Conservation (phyloP, 1,139 yeast species). For the Pneumocystis murina region DNA sequence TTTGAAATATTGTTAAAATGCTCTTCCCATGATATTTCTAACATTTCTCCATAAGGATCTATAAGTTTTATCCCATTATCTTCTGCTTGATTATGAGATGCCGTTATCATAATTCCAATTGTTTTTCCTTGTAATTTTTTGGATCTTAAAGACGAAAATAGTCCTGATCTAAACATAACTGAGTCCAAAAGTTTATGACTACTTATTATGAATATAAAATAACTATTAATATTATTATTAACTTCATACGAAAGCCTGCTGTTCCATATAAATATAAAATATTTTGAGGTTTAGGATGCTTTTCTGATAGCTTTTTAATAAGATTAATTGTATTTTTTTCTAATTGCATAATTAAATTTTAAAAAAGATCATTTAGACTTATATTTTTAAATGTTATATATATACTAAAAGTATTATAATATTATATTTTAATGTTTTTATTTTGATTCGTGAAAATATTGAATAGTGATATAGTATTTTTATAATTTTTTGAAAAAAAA, state of each 20-base stretch:
- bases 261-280: constrained; percentile 64
- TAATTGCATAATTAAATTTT: background rate
- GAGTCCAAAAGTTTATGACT: constrained; percentile 54
- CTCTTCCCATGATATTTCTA: constrained; percentile 49
- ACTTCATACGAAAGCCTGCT: constrained; percentile 79
- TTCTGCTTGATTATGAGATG: constrained; percentile 87
- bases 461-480: background rate
- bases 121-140: constrained; percentile 50
- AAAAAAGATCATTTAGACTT: background rate
- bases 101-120: constrained; percentile 89
- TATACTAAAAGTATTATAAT: too few relatives aligned
- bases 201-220: background rate
- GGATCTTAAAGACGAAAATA: constrained; percentile 71
- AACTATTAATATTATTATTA: background rate
- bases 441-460: too few relatives aligned
- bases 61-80: constrained; percentile 95
- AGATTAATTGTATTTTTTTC: background rate
- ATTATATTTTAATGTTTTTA: too few relatives aligned
- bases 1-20: constrained; percentile 74
- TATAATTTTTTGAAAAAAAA: background rate
- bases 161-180: constrained; percentile 71
- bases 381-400: background rate
- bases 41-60: constrained; percentile 41
- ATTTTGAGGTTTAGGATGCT: constrained; percentile 26
- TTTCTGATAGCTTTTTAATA: background rate